Base-by-base conservation (phyloP, 805 yeast genomes). In the Ogataea polymorpha region DNA sequence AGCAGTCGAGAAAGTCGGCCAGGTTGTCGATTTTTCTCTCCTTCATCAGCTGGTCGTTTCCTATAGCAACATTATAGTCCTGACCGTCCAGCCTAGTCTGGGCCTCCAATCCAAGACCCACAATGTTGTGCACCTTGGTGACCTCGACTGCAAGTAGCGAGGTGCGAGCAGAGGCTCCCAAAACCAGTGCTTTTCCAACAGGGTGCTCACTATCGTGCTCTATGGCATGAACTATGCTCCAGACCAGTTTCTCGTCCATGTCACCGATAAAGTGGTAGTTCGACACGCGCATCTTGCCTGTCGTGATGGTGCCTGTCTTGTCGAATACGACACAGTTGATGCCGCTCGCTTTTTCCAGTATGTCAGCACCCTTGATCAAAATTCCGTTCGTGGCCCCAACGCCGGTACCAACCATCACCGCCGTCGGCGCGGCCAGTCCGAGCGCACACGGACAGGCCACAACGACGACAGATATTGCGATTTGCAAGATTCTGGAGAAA, bases 371-470 rank as follows among this genome's bases (percentile, higher is more conserved):
- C 62, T 91, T 93, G 54, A 93, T 85, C 39, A 93, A 68, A 5
- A 93, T 84, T 14, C 99, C 98, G 61, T 87, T 72, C 11, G 76
- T 63, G 0, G 99, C 98, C 29, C 96, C 98, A 16, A 88, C 83
- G 29, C 99, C 99, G 2, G 98, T 91, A 7, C 97, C 99, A 2
- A 93, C 99, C 97, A 95, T 93, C 9, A 93, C 87, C 0, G 98
- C 98, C 2, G 99, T 95, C 1, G 99, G 99, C 0, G 98, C 96
- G 3, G 97, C 97, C 37, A 93, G 71, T 3, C 99, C 99, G 17
- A 93, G 66, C 0, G 99, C 98, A 72, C 99, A 93, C 0, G 99
- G 99, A 64, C 99, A 93, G 2, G 99, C 99, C 36, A 93, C 97
- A 9, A 93, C 96, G 49, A 95, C 77, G 5, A 93, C 99, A 6